Evolutionary conservation across 2,329 filamentous ascomycete genomes (phyloP), one percentile per base, ranked within the genome.

Genomic region (Fusarium duplospermum): DNA sequence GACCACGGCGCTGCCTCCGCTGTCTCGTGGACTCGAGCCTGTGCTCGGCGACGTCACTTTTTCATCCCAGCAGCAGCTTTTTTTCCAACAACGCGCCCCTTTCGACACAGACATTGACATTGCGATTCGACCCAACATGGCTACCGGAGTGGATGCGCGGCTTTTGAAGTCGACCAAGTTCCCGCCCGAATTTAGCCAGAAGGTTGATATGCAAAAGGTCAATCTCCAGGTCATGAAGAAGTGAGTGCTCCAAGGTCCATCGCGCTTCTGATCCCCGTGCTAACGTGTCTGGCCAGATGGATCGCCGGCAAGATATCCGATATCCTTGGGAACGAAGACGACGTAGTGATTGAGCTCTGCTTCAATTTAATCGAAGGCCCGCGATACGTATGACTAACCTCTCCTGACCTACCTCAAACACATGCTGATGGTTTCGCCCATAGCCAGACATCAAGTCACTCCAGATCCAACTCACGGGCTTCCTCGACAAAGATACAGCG

Each of bases 221-320:
- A 98, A 99, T 81, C 88, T 98, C 60, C 94, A 97, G 83, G 94
- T 99, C 65, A 97, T 99, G 91, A 98, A 98, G 89, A 97, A 96
- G 94, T 97, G 81, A 80, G 92, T 84, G 70, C 40, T 36, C 67
- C 42, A 22, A 57, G 54, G 16, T 38, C 47, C 20, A 33, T 52
- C 65, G 42, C 40, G 24, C 29, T 40, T 42, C 38, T 58, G 56
- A 27, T 31, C 40, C 45, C 11, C 42, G 47, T 64, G 67, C 74
- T 79, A 58, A 76, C 71, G 60, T 65, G 52, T 54, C 35, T 62
- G 69, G n/a, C 66, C 58, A 98, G 95, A 87, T 99, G 96, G 96
- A 98, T 98, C 81, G 93, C 94, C 6, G 90, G 92, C 78, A 94
- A 93, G 82, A 94, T 99, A 66, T 93, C 93, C 27, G 92, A 94